Percentiles rank a stretch among this genome's conserved stretches.
Conservation (phyloP, 768 basidiomycete species). For the Pulveroboletus ravenelii region DNA sequence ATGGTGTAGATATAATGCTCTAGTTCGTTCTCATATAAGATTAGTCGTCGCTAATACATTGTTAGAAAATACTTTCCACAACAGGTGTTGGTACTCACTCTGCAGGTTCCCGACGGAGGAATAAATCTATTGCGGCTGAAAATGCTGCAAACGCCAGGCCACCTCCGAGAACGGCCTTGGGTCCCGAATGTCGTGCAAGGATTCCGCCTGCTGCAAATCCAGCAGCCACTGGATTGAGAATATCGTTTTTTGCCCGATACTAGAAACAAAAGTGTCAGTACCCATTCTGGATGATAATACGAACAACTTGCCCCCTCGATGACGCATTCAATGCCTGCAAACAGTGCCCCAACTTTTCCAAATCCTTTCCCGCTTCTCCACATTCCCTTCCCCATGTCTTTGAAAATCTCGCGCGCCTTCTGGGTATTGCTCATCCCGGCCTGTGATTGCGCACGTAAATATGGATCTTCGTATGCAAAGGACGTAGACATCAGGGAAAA, state of each 20-base stretch:
- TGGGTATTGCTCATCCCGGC: constrained; percentile 58
- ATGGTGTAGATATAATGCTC: too few species aligned
- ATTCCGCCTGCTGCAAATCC: constrained; percentile 88
- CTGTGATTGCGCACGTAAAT: constrained; percentile 61
- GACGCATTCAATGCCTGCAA: constrained; percentile 93
- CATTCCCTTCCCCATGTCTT: constrained; percentile 94
- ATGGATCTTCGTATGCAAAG: constrained; percentile 92
- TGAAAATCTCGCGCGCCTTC: constrained; percentile 81
- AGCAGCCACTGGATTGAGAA: constrained; percentile 82
- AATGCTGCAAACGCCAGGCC: constrained; percentile 92
- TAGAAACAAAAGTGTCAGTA: constrained; percentile 27
- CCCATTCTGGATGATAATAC: neutral
- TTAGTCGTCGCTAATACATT: constrained; percentile 38
- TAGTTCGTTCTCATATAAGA: neutral
- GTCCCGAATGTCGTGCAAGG: constrained; percentile 82
- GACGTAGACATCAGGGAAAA: constrained; percentile 95
- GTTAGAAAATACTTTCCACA: constrained; percentile 5
- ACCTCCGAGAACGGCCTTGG: constrained; percentile 81
- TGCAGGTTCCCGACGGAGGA: constrained; percentile 72
- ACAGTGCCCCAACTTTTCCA: constrained; percentile 89
- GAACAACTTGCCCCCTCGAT: constrained; percentile 77
- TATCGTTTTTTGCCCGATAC: constrained; percentile 97
- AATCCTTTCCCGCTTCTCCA: constrained; percentile 87
- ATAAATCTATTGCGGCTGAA: constrained; percentile 83
- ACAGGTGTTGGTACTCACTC: constrained; percentile 47